Conservation (phyloP, 2,329 filamentous ascomycete genomes). For the Rhexocercosporidium sp. region DNA sequence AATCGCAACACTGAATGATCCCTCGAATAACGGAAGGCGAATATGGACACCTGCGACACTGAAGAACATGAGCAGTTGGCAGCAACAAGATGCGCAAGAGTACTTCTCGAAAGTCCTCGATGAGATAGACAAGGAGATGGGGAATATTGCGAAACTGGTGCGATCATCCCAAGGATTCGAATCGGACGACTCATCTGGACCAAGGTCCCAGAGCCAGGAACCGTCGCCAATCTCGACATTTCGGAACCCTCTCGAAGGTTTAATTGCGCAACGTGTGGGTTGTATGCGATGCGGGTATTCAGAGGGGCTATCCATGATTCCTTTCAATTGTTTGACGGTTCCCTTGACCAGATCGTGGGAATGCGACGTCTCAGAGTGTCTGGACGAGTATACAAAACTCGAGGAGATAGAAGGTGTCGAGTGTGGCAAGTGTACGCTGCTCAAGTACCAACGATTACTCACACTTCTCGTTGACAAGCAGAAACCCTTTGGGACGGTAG, state of each 20-base stretch:
- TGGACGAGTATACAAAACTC: slow-evolving; percentile 84
- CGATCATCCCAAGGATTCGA: slow-evolving; percentile 34
- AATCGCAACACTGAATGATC: slow-evolving; percentile 72
- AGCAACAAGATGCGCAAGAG: slow-evolving; percentile 97
- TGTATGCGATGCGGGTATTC: slow-evolving; percentile 86
- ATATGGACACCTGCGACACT: slow-evolving; percentile 83
- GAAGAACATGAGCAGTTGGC: slow-evolving; percentile 93
- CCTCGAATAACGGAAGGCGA: slow-evolving; percentile 72
- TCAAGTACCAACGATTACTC: slow-evolving; percentile 59
- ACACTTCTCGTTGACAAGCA: slow-evolving; percentile 52
- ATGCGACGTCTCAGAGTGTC: slow-evolving; percentile 76
- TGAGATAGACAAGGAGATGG: slow-evolving; percentile 79
- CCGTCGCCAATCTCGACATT: slow-evolving; percentile 39
- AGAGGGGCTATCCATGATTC: slow-evolving; percentile 86
- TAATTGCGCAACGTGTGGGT: slow-evolving; percentile 85
- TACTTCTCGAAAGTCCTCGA: slow-evolving; percentile 92
- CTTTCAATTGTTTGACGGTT: slow-evolving; percentile 92
- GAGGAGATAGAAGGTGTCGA: slow-evolving; percentile 90
- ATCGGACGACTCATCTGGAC: slow-evolving; percentile 23
- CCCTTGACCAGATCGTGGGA: slow-evolving; percentile 69
- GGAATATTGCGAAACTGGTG: slow-evolving; percentile 49
- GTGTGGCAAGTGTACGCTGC: slow-evolving; percentile 87
- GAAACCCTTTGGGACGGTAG: slow-evolving; percentile 37
- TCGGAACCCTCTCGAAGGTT: slow-evolving; percentile 83
- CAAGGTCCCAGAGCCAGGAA: slow-evolving; percentile 6